Conservation (phyloP, 306 rosid species). For the Acacia crassicarpa region DNA sequence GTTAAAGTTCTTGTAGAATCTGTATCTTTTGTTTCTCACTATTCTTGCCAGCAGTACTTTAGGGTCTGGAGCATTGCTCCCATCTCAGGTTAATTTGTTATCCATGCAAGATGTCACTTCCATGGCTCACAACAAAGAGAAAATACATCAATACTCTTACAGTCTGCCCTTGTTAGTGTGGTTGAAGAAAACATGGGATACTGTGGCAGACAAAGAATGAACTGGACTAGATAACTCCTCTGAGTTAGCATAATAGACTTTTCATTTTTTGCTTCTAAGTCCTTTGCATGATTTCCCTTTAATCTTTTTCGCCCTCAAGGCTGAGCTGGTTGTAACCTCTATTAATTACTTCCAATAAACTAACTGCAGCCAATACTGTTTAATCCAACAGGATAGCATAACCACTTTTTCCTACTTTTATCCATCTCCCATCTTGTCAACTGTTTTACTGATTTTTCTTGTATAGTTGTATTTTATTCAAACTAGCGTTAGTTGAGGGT, state of each 20-base stretch:
- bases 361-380: neutral
- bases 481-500: neutral
- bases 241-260: neutral
- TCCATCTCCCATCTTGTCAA: neutral
- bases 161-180: neutral
- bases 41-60: neutral
- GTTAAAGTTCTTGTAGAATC: neutral
- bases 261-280: neutral
- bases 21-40: neutral
- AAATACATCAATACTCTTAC: neutral
- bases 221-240: neutral
- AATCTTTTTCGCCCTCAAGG: neutral
- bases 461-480: neutral
- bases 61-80: neutral
- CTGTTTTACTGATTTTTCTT: neutral
- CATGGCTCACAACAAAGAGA: neutral
- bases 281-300: neutral
- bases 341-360: neutral
- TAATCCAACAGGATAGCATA: neutral
- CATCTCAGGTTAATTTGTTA: neutral
- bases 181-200: neutral
- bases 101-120: neutral
- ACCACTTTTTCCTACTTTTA: neutral
- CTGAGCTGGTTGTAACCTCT: neutral
- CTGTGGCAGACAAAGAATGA: neutral